Conservation (phyloP, 1,139 yeast species). For the Meyerozyma sp. region DNA sequence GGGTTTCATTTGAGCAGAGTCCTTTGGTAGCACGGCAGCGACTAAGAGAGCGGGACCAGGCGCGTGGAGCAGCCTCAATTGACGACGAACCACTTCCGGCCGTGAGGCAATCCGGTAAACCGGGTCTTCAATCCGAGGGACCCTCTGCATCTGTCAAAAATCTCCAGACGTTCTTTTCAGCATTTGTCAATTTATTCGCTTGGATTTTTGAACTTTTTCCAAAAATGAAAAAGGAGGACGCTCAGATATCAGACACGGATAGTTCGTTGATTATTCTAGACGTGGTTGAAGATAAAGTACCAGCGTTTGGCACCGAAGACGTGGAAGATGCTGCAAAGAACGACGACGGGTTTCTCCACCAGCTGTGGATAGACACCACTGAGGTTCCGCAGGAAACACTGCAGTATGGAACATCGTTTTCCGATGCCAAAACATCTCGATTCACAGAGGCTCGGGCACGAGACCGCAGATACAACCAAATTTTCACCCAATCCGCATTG, state of each 20-base stretch:
- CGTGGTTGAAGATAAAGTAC: neutral
- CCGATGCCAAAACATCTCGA: neutral
- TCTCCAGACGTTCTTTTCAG: neutral
- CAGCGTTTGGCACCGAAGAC: neutral
- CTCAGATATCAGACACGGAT: neutral
- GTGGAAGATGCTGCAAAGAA: neutral
- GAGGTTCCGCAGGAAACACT: neutral
- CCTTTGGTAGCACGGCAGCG: constrained; percentile 1
- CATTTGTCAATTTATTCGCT: neutral
- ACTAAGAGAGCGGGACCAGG: neutral
- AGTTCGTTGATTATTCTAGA: neutral
- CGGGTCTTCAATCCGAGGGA: neutral
- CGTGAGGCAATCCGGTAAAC: no score
- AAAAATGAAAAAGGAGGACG: neutral
- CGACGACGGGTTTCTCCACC: neutral
- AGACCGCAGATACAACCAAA: neutral
- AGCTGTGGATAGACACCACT: neutral
- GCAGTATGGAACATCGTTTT: neutral
- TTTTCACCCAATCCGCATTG: neutral
- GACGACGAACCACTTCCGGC: no score
- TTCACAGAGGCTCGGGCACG: neutral
- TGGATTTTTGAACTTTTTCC: neutral
- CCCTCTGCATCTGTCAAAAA: neutral
- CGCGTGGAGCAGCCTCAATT: no score
- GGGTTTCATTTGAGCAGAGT: neutral